Evolutionary conservation across 805 yeast species (phyloP).

Genomic region (Myxozyma kluyveri): DNA sequence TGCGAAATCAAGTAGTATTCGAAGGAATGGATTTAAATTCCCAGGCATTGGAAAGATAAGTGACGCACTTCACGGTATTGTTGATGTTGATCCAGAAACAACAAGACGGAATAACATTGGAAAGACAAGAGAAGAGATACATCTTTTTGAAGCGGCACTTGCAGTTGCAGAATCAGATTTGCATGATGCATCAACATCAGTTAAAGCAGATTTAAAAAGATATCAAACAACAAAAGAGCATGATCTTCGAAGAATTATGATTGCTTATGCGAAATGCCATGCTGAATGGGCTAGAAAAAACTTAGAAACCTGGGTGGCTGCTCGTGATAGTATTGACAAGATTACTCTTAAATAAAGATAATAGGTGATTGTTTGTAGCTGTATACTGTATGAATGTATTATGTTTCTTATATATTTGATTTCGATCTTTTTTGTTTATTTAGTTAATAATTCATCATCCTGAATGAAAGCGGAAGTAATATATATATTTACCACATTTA

Average conservation of each 20-base stretch:
- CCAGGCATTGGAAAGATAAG: constrained; percentile 55
- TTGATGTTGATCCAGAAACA: constrained; percentile 66
- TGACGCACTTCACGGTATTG: constrained; percentile 54
- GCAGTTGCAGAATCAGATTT: constrained; percentile 53
- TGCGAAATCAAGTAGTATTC: constrained; percentile 23
- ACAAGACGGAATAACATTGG: constrained; percentile 53
- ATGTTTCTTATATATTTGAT: not conserved
- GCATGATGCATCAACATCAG: constrained; percentile 48
- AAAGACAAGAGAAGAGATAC: constrained; percentile 47
- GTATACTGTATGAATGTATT: not conserved
- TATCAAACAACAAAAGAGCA: constrained; percentile 53
- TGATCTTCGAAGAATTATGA: constrained; percentile 51
- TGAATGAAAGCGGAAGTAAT: too few relatives aligned
- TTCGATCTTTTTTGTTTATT: not conserved
- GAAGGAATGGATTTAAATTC: constrained; percentile 47
- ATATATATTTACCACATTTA: too few relatives aligned
- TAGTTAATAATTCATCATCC: too few relatives aligned
- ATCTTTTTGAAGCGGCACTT: constrained; percentile 46
- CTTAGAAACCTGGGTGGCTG: constrained; percentile 64
- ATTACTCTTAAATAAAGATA: constrained; percentile 22
- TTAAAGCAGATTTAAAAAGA: constrained; percentile 42
- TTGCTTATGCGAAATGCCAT: constrained; percentile 54
- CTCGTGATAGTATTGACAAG: constrained; percentile 38
- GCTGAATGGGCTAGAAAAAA: constrained; percentile 67
- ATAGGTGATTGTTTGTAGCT: not conserved